Conservation (phyloP, 1,284 basidiomycete genomes). For the Ganoderma sinense region DNA sequence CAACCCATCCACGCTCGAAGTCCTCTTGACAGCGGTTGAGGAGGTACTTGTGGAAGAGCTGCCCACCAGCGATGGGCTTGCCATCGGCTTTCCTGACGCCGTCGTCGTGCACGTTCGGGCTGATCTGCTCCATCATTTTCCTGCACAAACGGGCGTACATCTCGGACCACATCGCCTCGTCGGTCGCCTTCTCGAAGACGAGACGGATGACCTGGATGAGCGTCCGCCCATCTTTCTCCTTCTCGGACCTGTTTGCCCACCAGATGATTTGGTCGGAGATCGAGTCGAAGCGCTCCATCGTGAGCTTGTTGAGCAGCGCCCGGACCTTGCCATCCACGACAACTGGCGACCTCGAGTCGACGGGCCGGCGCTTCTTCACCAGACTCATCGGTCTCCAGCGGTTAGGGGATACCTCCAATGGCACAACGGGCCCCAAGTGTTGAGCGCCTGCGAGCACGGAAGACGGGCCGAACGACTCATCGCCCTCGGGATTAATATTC, state of each 20-base stretch:
- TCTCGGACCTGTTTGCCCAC: constrained; percentile 95
- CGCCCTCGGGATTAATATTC: constrained; percentile 46
- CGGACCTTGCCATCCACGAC: constrained; percentile 95
- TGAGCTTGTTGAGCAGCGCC: constrained; percentile 93
- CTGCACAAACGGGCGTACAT: constrained; percentile 80
- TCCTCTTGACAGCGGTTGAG: constrained; percentile 69
- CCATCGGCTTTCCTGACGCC: constrained; percentile 80
- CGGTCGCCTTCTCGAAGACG: constrained; percentile 95
- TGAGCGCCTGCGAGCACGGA: constrained; percentile 27
- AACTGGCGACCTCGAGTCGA: constrained; percentile 76
- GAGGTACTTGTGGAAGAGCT: constrained; percentile 83
- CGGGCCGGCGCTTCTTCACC: constrained; percentile 42
- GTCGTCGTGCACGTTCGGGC: constrained; percentile 87
- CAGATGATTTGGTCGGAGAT: constrained; percentile 57
- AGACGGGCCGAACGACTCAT: constrained; percentile 37
- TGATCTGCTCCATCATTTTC: constrained; percentile 77
- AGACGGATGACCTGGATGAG: constrained; percentile 95
- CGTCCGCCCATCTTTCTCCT: constrained; percentile 92
- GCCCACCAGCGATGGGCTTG: constrained; percentile 88
- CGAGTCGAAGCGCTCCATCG: constrained; percentile 95
- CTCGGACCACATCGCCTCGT: constrained; percentile 28
- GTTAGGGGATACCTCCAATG: constrained; percentile 81
- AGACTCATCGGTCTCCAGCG: constrained; percentile 74
- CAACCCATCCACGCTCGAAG: constrained; percentile 49
- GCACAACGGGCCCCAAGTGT: constrained; percentile 73